These are phyloP conservation scores for Acanthochlamys bracteata DNA, from an alignment of 106 monocot species.

Conservation along the genomic window DNA sequence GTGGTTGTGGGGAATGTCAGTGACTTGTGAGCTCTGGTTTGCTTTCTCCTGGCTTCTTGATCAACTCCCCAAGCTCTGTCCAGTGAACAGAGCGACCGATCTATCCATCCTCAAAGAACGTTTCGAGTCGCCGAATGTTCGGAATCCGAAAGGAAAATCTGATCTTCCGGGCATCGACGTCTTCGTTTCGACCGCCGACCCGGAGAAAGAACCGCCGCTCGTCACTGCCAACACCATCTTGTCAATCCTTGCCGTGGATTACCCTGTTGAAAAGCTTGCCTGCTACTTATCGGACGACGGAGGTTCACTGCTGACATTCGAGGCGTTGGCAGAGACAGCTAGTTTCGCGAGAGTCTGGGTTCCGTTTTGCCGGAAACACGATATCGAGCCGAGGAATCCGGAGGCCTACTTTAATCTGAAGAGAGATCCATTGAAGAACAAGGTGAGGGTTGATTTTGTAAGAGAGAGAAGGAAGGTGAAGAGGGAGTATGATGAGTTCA, in stretches of 20 bases:
- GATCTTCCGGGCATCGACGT: constrained; percentile 74
- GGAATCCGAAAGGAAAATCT: constrained; percentile 67
- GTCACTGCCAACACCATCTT: constrained; percentile 71
- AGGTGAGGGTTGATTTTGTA: constrained; percentile 75
- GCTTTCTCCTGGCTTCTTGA: constrained; percentile 75
- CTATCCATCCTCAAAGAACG: constrained; percentile 47
- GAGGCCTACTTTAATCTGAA: constrained; percentile 84
- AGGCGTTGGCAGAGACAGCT: constrained; percentile 65
- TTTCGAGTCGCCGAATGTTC: constrained; percentile 46
- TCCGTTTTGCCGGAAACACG: constrained; percentile 90
- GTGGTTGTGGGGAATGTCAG: constrained; percentile 70
- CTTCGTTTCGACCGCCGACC: constrained; percentile 69
- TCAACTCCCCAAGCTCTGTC: constrained; percentile 80
- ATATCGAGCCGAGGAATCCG: constrained; percentile 80
- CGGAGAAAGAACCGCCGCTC: constrained; percentile 65
- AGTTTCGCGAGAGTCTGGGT: constrained; percentile 79
- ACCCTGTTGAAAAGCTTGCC: constrained; percentile 75
- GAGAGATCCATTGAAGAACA: constrained; percentile 83
- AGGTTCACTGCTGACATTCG: constrained; percentile 61
- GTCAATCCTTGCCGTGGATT: constrained; percentile 70
- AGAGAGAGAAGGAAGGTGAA: constrained; percentile 91
- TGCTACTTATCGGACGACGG: constrained; percentile 83
- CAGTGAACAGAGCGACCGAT: constrained; percentile 58
- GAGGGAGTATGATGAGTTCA: constrained; percentile 98
- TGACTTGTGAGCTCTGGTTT: constrained; percentile 75